Conservation (phyloP, 106 monocot species). For the Dendrobium catenatum region DNA sequence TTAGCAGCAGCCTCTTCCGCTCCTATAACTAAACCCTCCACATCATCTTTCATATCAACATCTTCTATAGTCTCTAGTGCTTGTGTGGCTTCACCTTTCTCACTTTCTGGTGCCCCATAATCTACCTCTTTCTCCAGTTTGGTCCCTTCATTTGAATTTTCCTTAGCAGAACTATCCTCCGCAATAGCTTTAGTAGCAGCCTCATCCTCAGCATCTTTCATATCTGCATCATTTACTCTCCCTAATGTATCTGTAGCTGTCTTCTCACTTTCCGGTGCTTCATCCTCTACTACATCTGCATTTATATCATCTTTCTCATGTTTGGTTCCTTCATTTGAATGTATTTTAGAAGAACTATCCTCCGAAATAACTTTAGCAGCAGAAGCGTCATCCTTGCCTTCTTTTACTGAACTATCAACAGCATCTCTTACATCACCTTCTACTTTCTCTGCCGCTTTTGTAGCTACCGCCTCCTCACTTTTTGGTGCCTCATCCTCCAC, state of each 20-base stretch:
- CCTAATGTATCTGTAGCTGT: background rate
- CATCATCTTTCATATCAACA: background rate
- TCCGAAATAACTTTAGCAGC: background rate
- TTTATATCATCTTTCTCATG: background rate
- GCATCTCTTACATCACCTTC: background rate
- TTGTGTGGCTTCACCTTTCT: background rate
- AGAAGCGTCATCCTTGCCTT: background rate
- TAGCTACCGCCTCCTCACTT: background rate
- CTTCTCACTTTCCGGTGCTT: background rate
- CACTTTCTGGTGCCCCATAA: background rate
- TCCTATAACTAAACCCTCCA: background rate
- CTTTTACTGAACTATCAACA: background rate
- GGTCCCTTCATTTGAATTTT: background rate
- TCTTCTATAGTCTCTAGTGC: background rate
- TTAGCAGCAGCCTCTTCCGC: background rate
- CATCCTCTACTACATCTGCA: constrained; percentile 2
- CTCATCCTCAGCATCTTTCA: background rate
- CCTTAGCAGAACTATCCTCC: background rate
- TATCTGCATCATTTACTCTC: background rate
- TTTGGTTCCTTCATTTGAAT: background rate
- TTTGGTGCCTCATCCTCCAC: constrained; percentile 1
- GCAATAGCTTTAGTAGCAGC: background rate
- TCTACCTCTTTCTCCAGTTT: background rate
- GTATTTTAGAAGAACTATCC: background rate
- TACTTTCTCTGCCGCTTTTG: too few species aligned